Evolutionary conservation across 2,329 filamentous ascomycete species (phyloP).

Genomic region (Aspergillus terreus): DNA sequence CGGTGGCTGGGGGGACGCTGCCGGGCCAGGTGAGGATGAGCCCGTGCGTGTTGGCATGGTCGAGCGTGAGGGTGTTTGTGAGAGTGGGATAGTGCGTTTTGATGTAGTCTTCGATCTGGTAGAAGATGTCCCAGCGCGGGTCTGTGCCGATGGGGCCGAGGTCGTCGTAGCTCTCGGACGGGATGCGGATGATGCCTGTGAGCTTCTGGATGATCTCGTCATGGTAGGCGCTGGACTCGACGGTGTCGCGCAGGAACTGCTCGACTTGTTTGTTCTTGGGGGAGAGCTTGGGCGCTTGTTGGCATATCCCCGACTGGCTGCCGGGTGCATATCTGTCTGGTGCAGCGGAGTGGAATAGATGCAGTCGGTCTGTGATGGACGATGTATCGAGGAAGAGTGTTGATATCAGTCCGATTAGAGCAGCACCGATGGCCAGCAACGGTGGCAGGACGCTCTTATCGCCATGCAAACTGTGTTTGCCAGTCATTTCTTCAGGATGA

Average conservation of each 20-base stretch:
- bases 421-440: background rate
- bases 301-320: background rate
- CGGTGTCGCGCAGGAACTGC: background rate
- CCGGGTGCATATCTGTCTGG: background rate
- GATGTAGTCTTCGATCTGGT: constrained; percentile 48
- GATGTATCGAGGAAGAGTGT: background rate
- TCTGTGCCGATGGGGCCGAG: constrained; percentile 54
- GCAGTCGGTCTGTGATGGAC: too few relatives aligned
- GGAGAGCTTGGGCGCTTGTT: background rate
- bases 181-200: constrained; percentile 42
- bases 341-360: background rate
- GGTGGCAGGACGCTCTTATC: background rate
- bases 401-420: background rate
- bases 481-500: background rate
- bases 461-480: too few relatives aligned
- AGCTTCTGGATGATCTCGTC: constrained; percentile 14
- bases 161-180: constrained; percentile 53
- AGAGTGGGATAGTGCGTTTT: constrained; percentile 48
- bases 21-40: constrained; percentile 44
- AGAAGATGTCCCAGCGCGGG: constrained; percentile 54
- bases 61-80: constrained; percentile 40
- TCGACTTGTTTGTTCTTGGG: background rate
- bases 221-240: background rate
- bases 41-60: constrained; percentile 58
- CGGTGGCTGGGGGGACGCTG: constrained; percentile 7